Conservation (phyloP, 2,329 filamentous ascomycete genomes). For the Fusarium luffae region DNA sequence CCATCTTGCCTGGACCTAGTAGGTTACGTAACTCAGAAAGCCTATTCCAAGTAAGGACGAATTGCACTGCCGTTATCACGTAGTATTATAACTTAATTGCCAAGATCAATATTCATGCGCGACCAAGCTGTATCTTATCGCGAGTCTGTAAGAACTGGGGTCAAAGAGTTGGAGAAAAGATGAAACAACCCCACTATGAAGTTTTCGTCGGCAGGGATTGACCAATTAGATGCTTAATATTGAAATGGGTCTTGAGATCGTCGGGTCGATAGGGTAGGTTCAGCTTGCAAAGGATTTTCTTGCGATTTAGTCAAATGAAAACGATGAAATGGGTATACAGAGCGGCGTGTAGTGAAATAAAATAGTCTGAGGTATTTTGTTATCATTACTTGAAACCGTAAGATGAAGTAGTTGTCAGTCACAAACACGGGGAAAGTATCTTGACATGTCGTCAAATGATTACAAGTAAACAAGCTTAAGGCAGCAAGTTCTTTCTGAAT, state of each 20-base stretch:
- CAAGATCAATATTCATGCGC: not conserved
- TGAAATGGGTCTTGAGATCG: not conserved
- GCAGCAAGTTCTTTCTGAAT: too few species aligned
- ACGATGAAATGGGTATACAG: fast-evolving
- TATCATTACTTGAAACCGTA: too few species aligned
- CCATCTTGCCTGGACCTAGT: not conserved
- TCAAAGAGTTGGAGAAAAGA: not conserved
- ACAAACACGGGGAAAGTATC: too few species aligned
- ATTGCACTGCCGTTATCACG: not conserved
- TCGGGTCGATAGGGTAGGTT: not conserved
- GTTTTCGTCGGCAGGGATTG: not conserved
- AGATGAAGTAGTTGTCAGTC: too few species aligned
- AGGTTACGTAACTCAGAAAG: not conserved
- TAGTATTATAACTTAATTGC: not conserved
- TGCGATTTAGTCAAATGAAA: not conserved
- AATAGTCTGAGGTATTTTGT: too few species aligned
- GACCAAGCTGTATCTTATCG: not conserved
- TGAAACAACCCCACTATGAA: not conserved
- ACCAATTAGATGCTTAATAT: not conserved
- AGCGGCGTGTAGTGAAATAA: not conserved
- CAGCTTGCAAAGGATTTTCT: not conserved
- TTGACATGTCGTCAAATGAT: too few species aligned
- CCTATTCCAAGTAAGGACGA: not conserved
- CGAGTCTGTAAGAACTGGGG: not conserved
- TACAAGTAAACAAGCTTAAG: too few species aligned